Evolutionary conservation across 495 filamentous ascomycete genomes (phyloP).

Genomic region (Penicillium flavigenum): DNA sequence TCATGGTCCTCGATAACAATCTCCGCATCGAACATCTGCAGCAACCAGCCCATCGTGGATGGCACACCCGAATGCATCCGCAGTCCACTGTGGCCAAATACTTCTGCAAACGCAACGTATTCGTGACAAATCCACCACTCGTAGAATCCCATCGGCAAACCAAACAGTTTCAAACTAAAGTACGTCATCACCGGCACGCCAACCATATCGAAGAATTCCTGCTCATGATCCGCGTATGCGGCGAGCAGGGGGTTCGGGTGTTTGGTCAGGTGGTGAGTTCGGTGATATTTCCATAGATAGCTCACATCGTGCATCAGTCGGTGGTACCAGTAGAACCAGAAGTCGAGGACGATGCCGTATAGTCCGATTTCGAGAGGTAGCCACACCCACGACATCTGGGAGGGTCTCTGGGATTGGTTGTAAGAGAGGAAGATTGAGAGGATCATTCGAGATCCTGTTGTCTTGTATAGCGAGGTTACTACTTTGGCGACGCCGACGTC

Average conservation of each 20-base stretch:
- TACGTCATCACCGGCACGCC: constrained; percentile 40
- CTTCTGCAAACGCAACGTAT: constrained; percentile 43
- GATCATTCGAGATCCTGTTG: constrained; percentile 33
- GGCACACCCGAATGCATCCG: constrained; percentile 37
- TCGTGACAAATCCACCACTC: constrained; percentile 48
- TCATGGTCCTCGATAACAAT: constrained; percentile 49
- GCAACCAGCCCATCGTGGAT: constrained; percentile 38
- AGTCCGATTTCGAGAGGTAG: constrained; percentile 42
- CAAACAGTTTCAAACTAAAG: constrained; percentile 30
- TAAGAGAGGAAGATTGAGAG: constrained; percentile 31
- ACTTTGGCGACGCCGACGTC: constrained; percentile 34
- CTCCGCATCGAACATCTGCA: constrained; percentile 34
- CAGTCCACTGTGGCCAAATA: constrained; percentile 42
- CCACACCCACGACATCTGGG: constrained; percentile 50
- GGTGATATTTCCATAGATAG: constrained; percentile 44
- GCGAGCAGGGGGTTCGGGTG: constrained; percentile 44
- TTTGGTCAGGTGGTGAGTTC: constrained; percentile 47
- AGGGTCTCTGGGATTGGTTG: constrained; percentile 22
- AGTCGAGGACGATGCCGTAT: constrained; percentile 45
- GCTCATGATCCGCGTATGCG: constrained; percentile 45
- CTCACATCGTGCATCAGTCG: constrained; percentile 43
- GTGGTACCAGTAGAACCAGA: constrained; percentile 50
- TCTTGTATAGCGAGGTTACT: constrained; percentile 33
- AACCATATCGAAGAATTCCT: constrained; percentile 48
- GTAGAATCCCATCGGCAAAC: constrained; percentile 44